Base-by-base conservation (phyloP, 495 filamentous ascomycete genomes). In the Friedmanniomyces endolithicus region DNA sequence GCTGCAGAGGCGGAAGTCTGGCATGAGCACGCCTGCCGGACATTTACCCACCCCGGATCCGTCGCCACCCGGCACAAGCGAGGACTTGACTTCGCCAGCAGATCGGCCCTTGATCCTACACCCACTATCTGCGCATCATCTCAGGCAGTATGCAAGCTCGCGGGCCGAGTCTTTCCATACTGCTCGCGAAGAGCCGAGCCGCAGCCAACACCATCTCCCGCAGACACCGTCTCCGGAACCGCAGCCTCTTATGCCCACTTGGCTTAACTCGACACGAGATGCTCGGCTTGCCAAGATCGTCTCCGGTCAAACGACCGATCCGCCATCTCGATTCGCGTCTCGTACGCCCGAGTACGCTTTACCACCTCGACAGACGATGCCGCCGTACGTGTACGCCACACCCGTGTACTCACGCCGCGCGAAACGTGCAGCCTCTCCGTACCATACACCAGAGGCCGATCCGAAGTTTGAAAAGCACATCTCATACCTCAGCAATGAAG, bases 131-230 rank as follows among this genome's bases (percentile, higher is more conserved):
- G 29, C 40, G 23, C 55, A 52, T 16, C 12, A 17, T 24, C 35
- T 60, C 9, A 34, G 23, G 29, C 51, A 60, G 17, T 50, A 55
- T 33, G 11, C 48, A 22, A 67, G 63, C n/a, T 68, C 67, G 20
- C 56, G 63, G 20, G 67, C 68, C 24, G 67, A 69, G 25, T 68
- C 65, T 1, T 69, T 69, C 60, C 61, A 56, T 43, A 71, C 68
- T 2, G 68, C 68, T 7, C 62, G 60, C 33, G 68, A 71, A 52
- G 53, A 68, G 31, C 63, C 52, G 14, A 58, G 56, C 45, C 53
- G 25, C 4, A 53, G 59, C 34, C 65, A 61, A 34, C 39, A 53
- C 6, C 57, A 60, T 29, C 57, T 60, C 14, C 43, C 34, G 11
- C 44, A 50, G 8, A 47, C 34, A n/a, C 51, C 27, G 17, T 44